These are phyloP conservation scores for Coemansia sp. DNA, from an alignment of 192 early-diverging fungal species.

Conservation along the genomic window DNA sequence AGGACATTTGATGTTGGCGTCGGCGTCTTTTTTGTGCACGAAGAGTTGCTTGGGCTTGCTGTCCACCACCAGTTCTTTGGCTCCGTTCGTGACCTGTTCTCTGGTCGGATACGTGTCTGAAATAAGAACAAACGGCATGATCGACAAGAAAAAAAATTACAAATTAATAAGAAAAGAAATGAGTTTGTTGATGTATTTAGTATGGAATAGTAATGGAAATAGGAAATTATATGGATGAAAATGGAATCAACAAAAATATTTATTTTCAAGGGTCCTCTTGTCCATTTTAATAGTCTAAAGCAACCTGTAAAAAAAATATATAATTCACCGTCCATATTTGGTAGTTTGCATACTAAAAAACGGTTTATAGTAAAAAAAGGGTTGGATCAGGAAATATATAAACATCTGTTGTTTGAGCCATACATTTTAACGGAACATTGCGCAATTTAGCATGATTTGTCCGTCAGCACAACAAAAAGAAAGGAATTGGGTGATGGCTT, in stretches of 20 bases:
- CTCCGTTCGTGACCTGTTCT: conserved; percentile 5
- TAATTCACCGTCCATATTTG: too few relatives aligned
- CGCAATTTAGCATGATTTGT: too few relatives aligned
- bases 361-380: too few relatives aligned
- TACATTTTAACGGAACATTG: too few relatives aligned
- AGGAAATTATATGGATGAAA: too few relatives aligned
- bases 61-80: conserved; percentile 4
- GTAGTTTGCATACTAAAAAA: too few relatives aligned
- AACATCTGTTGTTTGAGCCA: neutral
- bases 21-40: neutral
- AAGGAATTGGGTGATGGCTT: too few relatives aligned
- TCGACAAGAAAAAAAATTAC: neutral
- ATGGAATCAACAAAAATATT: too few relatives aligned
- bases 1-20: conserved; percentile 1
- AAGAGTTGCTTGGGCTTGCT: conserved; percentile 1
- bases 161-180: neutral
- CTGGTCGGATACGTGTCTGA: conserved; percentile 10
- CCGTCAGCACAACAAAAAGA: too few relatives aligned
- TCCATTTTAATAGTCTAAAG: too few relatives aligned
- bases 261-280: too few relatives aligned
- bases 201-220: neutral
- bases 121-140: conserved; percentile 9
- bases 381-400: neutral
- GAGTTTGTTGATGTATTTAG: neutral
- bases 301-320: too few relatives aligned